Evolutionary conservation across 2,329 filamentous ascomycete genomes (phyloP).

Genomic region (Colletotrichum liriopes): DNA sequence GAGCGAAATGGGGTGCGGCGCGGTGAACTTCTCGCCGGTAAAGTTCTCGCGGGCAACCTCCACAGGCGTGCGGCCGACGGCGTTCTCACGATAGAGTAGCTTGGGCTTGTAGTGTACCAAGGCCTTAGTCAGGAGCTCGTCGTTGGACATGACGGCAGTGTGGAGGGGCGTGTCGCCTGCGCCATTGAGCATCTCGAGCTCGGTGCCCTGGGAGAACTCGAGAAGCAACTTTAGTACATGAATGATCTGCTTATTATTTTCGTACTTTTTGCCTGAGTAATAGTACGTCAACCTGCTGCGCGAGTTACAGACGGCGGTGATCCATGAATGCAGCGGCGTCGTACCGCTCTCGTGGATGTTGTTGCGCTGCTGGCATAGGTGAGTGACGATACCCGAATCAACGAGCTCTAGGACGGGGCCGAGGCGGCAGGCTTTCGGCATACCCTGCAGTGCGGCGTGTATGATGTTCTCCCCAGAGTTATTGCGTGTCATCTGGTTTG

Average conservation of each 20-base stretch:
- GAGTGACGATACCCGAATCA: slow-evolving; percentile 68
- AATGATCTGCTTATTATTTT: slow-evolving; percentile 51
- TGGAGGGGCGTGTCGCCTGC: slow-evolving; percentile 78
- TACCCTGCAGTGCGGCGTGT: slow-evolving; percentile 66
- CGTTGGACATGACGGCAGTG: slow-evolving; percentile 61
- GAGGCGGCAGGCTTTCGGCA: slow-evolving; percentile 55
- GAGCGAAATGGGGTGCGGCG: slow-evolving; percentile 41
- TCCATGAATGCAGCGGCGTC: slow-evolving; percentile 76
- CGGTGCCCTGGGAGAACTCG: slow-evolving; percentile 69
- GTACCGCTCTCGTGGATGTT: slow-evolving; percentile 65
- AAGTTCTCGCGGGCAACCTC: slow-evolving; percentile 76
- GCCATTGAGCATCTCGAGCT: slow-evolving; percentile 73
- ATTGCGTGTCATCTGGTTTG: slow-evolving; percentile 78
- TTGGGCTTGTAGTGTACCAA: slow-evolving; percentile 71
- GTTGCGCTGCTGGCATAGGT: slow-evolving; percentile 73
- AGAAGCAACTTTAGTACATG: slow-evolving; percentile 66
- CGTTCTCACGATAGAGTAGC: slow-evolving; percentile 80
- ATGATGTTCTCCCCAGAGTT: slow-evolving; percentile 76
- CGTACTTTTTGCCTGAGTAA: slow-evolving; percentile 44
- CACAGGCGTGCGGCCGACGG: slow-evolving; percentile 80
- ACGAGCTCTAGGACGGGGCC: slow-evolving; percentile 70
- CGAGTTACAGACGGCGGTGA: slow-evolving; percentile 49
- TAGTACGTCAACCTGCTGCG: slow-evolving; percentile 7
- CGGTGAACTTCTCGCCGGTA: slow-evolving; percentile 56
- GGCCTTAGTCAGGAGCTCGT: slow-evolving; percentile 55